Conservation (phyloP, 805 yeast species). For the Huiozyma sinensis region DNA sequence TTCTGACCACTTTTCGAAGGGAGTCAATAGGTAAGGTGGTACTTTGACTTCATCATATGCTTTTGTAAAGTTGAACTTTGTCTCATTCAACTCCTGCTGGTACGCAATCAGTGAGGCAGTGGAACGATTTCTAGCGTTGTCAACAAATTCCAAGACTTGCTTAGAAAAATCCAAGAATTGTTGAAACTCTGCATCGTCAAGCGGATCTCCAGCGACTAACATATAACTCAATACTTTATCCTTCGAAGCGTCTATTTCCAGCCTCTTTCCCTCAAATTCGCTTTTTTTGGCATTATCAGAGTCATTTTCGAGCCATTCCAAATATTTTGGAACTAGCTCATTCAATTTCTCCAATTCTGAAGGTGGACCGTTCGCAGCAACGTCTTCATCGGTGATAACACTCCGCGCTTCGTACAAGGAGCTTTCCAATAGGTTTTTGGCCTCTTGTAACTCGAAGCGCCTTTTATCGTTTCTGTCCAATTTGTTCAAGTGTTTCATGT, state of each 20-base stretch:
- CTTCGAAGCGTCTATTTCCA: constrained; percentile 17
- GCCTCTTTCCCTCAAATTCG: constrained; percentile 3
- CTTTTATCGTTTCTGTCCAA: constrained; percentile 42
- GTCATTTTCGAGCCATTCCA: constrained; percentile 75
- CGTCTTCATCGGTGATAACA: constrained; percentile 44
- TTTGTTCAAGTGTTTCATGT: constrained; percentile 34
- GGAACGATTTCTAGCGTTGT: constrained; percentile 34
- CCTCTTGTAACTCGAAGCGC: constrained; percentile 46
- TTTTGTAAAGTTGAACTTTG: constrained; percentile 39
- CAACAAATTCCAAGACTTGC: constrained; percentile 32
- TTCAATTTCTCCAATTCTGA: constrained; percentile 30
- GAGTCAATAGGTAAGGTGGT: constrained; percentile 13
- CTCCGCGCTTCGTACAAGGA: constrained; percentile 60
- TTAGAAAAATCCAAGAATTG: constrained; percentile 35
- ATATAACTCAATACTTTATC: constrained; percentile 30
- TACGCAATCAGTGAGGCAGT: constrained; percentile 36
- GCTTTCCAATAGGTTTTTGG: constrained; percentile 61
- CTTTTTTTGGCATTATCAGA: constrained; percentile 37
- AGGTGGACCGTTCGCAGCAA: constrained; percentile 32
- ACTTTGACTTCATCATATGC: constrained; percentile 37
- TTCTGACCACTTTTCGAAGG: constrained; percentile 7
- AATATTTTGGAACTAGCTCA: constrained; percentile 33
- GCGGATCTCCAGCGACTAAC: constrained; percentile 35
- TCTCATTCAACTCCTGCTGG: constrained; percentile 35
- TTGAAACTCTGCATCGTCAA: constrained; percentile 37